These are phyloP conservation scores for Amaranthus hypochondriacus DNA, from an alignment of 148 eudicot species.

Conservation along the genomic window DNA sequence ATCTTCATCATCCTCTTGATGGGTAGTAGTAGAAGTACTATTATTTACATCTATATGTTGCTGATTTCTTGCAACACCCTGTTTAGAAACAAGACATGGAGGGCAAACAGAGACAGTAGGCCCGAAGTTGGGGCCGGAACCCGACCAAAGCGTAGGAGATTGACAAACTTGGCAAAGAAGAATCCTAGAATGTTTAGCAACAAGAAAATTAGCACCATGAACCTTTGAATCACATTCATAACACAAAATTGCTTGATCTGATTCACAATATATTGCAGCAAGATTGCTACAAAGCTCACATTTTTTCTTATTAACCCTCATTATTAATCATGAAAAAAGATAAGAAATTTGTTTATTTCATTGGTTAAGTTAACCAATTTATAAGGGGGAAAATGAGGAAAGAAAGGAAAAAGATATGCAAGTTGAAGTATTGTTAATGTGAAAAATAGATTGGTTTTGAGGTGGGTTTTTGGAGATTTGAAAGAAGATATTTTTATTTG, in stretches of 20 bases:
- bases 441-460: background rate
- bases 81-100: constrained; percentile 15
- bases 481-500: constrained; percentile 4
- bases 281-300: constrained; percentile 27
- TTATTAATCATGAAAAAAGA: background rate
- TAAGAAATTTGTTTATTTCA: background rate
- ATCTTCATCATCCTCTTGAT: constrained; percentile 1
- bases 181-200: constrained; percentile 21
- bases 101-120: constrained; percentile 22
- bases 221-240: constrained; percentile 26
- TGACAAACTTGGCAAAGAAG: constrained; percentile 27
- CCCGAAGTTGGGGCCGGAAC: constrained; percentile 25
- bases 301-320: constrained; percentile 17
- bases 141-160: constrained; percentile 21
- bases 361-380: background rate
- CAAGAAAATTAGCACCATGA: constrained; percentile 30
- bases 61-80: background rate
- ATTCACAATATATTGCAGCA: constrained; percentile 24
- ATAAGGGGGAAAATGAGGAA: background rate
- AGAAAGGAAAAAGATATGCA: background rate
- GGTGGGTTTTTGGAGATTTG: constrained; percentile 23
- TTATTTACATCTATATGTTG: background rate
- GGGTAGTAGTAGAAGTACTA: background rate
- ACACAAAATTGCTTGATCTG: constrained; percentile 27
- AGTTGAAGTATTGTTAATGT: constrained; percentile 15